Conservation (phyloP, 495 filamentous ascomycete genomes). For the Jackrogersella minutella region DNA sequence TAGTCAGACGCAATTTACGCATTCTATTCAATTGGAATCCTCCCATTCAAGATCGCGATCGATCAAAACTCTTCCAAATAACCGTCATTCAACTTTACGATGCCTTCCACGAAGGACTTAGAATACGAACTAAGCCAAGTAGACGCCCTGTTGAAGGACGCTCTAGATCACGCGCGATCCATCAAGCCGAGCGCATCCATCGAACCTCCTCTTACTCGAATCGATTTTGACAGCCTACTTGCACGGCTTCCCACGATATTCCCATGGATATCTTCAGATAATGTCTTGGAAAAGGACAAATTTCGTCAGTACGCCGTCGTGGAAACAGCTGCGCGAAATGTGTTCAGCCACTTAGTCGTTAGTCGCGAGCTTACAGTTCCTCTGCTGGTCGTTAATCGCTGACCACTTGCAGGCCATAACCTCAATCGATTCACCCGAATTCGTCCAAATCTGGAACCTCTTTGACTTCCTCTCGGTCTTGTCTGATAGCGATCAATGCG, state of each 20-base stretch:
- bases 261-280: constrained; percentile 17
- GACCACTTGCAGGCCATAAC: constrained; percentile 64
- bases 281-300: constrained; percentile 43
- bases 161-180: constrained; percentile 69
- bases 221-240: constrained; percentile 62
- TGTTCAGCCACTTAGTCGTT: constrained; percentile 79
- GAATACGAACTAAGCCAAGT: constrained; percentile 65
- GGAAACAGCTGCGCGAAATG: constrained; percentile 79
- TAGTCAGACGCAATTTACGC: neutral
- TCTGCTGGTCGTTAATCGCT: constrained; percentile 37
- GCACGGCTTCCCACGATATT: constrained; percentile 51
- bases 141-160: constrained; percentile 62
- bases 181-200: constrained; percentile 72
- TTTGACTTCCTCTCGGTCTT: constrained; percentile 88
- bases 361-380: constrained; percentile 40
- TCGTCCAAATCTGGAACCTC: constrained; percentile 89
- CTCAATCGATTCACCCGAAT: constrained; percentile 74
- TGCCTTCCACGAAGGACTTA: constrained; percentile 50
- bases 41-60: neutral
- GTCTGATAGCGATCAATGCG: constrained; percentile 85
- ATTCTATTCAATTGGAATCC: neutral
- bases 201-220: constrained; percentile 78
- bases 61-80: neutral
- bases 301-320: constrained; percentile 67
- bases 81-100: constrained; percentile 23